Evolutionary conservation across 2,329 filamentous ascomycete species (phyloP).

Genomic region (Bipolaris zeicola): DNA sequence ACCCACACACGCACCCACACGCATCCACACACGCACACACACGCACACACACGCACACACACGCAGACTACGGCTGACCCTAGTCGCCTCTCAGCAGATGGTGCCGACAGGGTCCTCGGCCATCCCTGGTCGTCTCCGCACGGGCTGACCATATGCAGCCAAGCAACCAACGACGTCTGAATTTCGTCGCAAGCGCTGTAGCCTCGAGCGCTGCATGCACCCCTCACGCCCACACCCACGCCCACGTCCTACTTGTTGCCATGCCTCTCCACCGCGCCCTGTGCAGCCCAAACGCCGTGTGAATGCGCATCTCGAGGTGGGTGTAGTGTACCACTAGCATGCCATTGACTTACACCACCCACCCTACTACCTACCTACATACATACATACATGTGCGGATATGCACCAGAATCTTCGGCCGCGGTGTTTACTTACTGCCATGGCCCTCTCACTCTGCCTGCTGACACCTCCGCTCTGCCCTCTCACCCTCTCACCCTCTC

Average conservation of each 20-base stretch:
- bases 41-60: constrained; percentile 10
- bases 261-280: background rate
- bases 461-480: constrained; percentile 19
- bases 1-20: background rate
- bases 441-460: background rate
- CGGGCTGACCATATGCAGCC: constrained; percentile 21
- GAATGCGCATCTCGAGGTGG: no score
- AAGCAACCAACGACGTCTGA: constrained; percentile 19
- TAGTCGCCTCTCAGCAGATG: constrained; percentile 5
- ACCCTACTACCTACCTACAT: no score
- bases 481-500: no score
- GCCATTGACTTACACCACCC: no score
- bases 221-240: constrained; percentile 18
- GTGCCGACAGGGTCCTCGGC: constrained; percentile 26
- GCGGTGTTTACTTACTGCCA: background rate
- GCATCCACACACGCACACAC: background rate
- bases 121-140: constrained; percentile 25
- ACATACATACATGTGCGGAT: no score
- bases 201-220: constrained; percentile 29
- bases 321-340: no score
- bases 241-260: background rate
- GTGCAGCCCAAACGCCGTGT: background rate
- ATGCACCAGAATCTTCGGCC: constrained; percentile 8
- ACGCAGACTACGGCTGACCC: constrained; percentile 15
- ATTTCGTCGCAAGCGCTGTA: constrained; percentile 22